Evolutionary conservation across 2,329 filamentous ascomycete species (phyloP).

Genomic region (Xylaria multiplex): DNA sequence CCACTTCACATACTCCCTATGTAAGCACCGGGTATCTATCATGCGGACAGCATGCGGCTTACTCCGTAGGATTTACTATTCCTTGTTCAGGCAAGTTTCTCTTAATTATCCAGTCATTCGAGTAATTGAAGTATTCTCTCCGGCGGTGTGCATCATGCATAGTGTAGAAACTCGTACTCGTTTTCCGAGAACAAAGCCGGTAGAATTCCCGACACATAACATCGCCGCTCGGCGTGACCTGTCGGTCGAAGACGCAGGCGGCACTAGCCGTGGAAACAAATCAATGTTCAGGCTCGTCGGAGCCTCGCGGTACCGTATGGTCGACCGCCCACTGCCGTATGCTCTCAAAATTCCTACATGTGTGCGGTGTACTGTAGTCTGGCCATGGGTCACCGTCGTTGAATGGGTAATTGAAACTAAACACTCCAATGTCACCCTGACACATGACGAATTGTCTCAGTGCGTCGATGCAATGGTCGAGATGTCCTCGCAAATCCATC

Average conservation of each 20-base stretch:
- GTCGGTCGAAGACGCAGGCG: slow-evolving; percentile 4
- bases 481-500: slow-evolving; percentile 57
- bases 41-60: not conserved
- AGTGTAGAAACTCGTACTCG: not conserved
- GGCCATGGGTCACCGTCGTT: slow-evolving; percentile 62
- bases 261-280: slow-evolving; percentile 9
- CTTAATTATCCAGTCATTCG: not conserved
- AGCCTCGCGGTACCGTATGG: slow-evolving; percentile 55
- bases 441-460: slow-evolving; percentile 65
- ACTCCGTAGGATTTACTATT: not conserved
- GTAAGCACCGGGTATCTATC: no score
- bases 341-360: slow-evolving; percentile 64
- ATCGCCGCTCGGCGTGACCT: not conserved
- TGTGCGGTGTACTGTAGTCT: slow-evolving; percentile 63
- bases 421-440: slow-evolving; percentile 64
- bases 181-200: not conserved
- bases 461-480: slow-evolving; percentile 66
- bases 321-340: slow-evolving; percentile 63
- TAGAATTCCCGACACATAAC: not conserved
- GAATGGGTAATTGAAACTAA: slow-evolving; percentile 63
- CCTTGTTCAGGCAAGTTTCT: not conserved
- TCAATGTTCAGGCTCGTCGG: slow-evolving; percentile 48
- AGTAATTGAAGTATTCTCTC: not conserved
- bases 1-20: no score
- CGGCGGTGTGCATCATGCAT: not conserved